Conservation (phyloP, 2,329 filamentous ascomycete species). For the Colletotrichum liaoningense region DNA sequence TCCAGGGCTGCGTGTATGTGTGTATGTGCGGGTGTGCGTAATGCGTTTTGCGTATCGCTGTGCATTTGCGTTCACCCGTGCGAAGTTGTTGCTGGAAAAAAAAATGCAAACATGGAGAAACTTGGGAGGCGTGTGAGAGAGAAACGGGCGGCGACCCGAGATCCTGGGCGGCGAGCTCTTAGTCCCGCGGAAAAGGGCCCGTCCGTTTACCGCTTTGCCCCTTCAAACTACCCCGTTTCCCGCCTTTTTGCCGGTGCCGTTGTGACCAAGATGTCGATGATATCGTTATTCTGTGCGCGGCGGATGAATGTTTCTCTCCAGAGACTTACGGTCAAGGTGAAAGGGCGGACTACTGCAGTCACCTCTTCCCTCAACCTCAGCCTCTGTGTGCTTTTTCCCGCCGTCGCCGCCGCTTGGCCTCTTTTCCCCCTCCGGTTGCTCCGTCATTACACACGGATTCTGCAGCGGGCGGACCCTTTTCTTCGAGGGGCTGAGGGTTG, state of each 20-base stretch:
- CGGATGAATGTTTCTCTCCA: background rate
- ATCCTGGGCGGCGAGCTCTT: conserved; percentile 1
- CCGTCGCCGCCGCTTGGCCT: background rate
- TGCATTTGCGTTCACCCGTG: no score
- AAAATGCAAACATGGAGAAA: background rate
- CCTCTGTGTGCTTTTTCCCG: background rate
- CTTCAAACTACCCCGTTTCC: no score
- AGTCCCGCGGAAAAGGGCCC: no score
- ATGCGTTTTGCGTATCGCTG: background rate
- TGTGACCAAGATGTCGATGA: background rate
- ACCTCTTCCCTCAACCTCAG: background rate
- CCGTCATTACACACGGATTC: conserved; percentile 28
- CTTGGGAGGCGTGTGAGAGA: background rate
- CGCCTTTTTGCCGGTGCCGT: background rate
- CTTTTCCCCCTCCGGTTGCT: background rate
- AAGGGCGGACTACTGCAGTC: background rate
- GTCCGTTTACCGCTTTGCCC: background rate
- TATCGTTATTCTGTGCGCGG: background rate
- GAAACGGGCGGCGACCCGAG: background rate
- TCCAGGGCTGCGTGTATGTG: no score
- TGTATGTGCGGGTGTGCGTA: background rate
- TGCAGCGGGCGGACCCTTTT: conserved; percentile 5
- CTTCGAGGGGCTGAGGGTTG: background rate
- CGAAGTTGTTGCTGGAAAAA: background rate
- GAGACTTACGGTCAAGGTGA: background rate